Conservation (phyloP, 345 rosid species). For the Rhodamnia rubescens region DNA sequence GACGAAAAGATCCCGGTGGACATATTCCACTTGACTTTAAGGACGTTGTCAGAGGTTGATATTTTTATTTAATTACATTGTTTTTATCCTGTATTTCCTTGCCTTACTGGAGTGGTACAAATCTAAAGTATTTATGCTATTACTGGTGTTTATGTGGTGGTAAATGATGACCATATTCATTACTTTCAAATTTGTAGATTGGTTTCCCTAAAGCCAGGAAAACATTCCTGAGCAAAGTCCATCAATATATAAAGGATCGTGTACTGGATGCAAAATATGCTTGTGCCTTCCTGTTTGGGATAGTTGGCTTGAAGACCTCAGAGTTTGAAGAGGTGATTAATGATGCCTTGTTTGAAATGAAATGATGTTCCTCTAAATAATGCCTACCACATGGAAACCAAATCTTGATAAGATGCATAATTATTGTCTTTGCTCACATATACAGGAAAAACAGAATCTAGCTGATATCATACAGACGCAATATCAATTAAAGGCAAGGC, state of each 20-base stretch:
- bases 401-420: not conserved
- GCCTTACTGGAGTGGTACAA: not conserved
- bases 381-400: not conserved
- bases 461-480: slow-evolving; percentile 78
- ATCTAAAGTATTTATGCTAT: not conserved
- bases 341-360: slow-evolving; percentile 5
- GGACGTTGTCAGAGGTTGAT: slow-evolving; percentile 58
- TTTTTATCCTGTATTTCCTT: not conserved
- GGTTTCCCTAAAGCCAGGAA: slow-evolving; percentile 73
- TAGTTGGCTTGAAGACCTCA: slow-evolving; percentile 29
- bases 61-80: not conserved
- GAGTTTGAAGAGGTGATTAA: slow-evolving; percentile 63
- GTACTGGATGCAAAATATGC: slow-evolving; percentile 82
- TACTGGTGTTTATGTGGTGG: not conserved
- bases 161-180: not conserved
- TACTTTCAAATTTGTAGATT: slow-evolving; percentile 30
- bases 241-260: slow-evolving; percentile 84
- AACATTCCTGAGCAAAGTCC: slow-evolving; percentile 67
- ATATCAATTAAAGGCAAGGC: slow-evolving; percentile 68
- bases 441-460: slow-evolving; percentile 81
- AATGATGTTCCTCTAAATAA: not conserved
- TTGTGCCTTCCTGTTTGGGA: slow-evolving; percentile 59
- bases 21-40: slow-evolving; percentile 62
- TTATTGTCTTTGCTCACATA: slow-evolving; percentile 6
- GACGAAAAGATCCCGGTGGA: slow-evolving; percentile 81